Conservation (phyloP, 495 filamentous ascomycete species). For the Lasiosphaeria miniovina region DNA sequence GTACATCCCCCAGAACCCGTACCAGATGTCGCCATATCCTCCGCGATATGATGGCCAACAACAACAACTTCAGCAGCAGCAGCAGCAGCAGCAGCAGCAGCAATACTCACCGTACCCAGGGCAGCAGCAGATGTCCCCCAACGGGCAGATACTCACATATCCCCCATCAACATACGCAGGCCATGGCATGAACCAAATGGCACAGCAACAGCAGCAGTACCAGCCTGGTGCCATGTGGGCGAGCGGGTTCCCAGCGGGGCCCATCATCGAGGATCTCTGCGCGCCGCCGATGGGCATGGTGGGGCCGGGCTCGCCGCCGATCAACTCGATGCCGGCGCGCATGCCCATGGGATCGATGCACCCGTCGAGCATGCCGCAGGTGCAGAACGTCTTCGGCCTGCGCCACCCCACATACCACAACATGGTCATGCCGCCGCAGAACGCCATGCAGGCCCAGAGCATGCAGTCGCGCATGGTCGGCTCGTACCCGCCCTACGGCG, state of each 20-base stretch:
- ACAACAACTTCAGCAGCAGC: constrained; percentile 1
- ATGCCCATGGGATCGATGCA: constrained; percentile 2
- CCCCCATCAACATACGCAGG: neutral
- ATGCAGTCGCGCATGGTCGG: neutral
- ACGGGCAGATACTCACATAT: neutral
- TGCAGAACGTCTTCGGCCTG: constrained; percentile 10
- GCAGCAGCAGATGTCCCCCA: neutral
- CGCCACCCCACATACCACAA: neutral
- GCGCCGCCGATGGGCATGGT: neutral
- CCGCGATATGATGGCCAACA: neutral
- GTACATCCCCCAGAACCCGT: constrained; percentile 8
- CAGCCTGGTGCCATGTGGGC: neutral
- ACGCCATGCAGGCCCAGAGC: neutral
- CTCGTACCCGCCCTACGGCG: neutral
- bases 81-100: neutral
- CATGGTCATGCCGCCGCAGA: neutral
- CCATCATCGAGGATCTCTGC: neutral
- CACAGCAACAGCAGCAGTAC: neutral
- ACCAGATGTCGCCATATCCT: neutral
- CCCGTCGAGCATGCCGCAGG: constrained; percentile 9
- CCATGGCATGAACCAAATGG: neutral
- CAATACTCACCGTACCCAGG: neutral
- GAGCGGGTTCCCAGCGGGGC: neutral
- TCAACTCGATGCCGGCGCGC: constrained; percentile 2
- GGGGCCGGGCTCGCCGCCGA: neutral